Evolutionary conservation across 805 yeast genomes (phyloP).

Genomic region (Kodamaea restingae): DNA sequence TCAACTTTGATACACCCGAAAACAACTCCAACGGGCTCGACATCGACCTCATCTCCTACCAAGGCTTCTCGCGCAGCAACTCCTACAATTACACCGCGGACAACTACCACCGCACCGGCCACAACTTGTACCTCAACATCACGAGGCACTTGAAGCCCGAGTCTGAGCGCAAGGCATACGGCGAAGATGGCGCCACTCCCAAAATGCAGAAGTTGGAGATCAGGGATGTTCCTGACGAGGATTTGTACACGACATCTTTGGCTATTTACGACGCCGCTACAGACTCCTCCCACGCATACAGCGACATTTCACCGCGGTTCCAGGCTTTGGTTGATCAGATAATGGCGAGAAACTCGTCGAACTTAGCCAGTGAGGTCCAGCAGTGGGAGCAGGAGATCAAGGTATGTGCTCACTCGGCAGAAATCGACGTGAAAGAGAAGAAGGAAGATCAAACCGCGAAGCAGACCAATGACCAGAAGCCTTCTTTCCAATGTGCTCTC

Average conservation of each 20-base stretch:
- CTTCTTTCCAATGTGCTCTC: too few species aligned
- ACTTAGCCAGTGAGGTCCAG: constrained; percentile 63
- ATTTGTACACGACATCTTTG: constrained; percentile 48
- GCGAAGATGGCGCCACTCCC: constrained; percentile 25
- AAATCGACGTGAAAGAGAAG: neutral
- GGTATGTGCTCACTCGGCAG: constrained; percentile 72
- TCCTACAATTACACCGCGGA: constrained; percentile 47
- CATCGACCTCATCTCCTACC: constrained; percentile 71
- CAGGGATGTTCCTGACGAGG: constrained; percentile 58
- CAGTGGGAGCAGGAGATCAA: constrained; percentile 89
- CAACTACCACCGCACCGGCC: constrained; percentile 53
- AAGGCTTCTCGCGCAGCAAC: constrained; percentile 54
- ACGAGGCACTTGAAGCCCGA: constrained; percentile 47
- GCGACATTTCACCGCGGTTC: constrained; percentile 19
- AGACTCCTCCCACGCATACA: constrained; percentile 23
- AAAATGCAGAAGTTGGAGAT: constrained; percentile 67
- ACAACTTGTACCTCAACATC: constrained; percentile 57
- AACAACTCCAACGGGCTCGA: constrained; percentile 55
- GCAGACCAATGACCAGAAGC: too few species aligned
- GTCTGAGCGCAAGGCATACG: constrained; percentile 18
- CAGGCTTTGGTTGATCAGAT: constrained; percentile 40
- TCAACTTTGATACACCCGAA: constrained; percentile 69
- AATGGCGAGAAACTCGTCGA: constrained; percentile 54
- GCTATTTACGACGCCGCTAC: constrained; percentile 37
- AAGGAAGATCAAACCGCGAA: neutral